phyloP scores from a whole-genome alignment of 1,139 yeast species.

The Candida tropicalis region DNA sequence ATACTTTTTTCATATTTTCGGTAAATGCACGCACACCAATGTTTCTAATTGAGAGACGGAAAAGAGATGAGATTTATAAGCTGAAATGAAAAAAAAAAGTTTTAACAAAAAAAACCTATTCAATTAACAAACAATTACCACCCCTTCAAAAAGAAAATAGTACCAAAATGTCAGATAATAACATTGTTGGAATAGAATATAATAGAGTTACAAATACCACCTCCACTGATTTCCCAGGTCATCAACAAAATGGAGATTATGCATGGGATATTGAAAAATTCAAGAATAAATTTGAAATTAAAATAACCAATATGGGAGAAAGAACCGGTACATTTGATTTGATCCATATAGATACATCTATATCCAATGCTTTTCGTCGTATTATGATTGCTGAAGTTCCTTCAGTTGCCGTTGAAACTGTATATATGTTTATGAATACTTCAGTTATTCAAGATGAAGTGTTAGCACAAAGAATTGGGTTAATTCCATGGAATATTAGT shows the following conservation, averaged over 20 bases:
- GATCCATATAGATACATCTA: conserved; percentile 82
- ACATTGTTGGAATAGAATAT: conserved; percentile 81
- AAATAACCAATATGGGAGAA: conserved; percentile 65
- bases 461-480: conserved; percentile 90
- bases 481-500: conserved; percentile 85
- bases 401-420: conserved; percentile 90
- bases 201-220: conserved; percentile 89
- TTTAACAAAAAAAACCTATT: no score
- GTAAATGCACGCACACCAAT: no score
- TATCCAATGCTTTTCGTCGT: conserved; percentile 96
- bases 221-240: conserved; percentile 90
- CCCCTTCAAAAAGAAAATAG: not conserved
- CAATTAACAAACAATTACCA: not conserved
- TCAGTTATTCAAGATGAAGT: conserved; percentile 97
- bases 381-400: conserved; percentile 98
- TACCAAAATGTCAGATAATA: conserved; percentile 43
- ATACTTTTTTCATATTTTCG: no score
- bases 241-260: conserved; percentile 59
- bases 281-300: conserved; percentile 67
- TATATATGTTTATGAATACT: conserved; percentile 89
- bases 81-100: not conserved
- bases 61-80: conserved; percentile 8
- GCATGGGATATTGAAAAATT: conserved; percentile 88
- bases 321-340: conserved; percentile 86
- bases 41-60: no score